A percentile compares a stretch with the other conserved stretches of the same genome.
These are phyloP conservation scores for Pyrus pyrifolia DNA, from an alignment of 306 rosid genomes.

Conservation along the genomic window DNA sequence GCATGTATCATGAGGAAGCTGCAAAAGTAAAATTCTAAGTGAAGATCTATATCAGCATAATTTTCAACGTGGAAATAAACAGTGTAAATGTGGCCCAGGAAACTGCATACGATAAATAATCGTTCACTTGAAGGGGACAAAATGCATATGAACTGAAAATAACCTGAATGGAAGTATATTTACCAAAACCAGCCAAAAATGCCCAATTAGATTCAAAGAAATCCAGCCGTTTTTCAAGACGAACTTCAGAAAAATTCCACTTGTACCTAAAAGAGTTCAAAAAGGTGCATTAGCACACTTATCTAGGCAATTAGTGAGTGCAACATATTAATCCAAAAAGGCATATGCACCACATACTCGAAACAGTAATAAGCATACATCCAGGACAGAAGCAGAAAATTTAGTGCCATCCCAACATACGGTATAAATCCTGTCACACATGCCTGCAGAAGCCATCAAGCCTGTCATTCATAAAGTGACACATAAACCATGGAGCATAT, in stretches of 20 bases:
- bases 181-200: constrained; percentile 95
- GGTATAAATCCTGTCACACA: constrained; percentile 80
- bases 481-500: not conserved
- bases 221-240: constrained; percentile 70
- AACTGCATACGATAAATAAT: not conserved
- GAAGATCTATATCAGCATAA: not conserved
- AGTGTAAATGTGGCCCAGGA: not conserved
- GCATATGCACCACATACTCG: constrained; percentile 57
- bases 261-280: constrained; percentile 50
- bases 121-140: not conserved
- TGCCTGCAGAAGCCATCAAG: constrained; percentile 46
- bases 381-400: constrained; percentile 83
- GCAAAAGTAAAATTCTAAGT: not conserved
- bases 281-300: constrained; percentile 2
- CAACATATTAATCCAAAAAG: constrained; percentile 13
- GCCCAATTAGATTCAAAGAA: constrained; percentile 90
- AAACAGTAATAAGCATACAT: constrained; percentile 96
- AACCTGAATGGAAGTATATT: constrained; percentile 1
- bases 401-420: constrained; percentile 66
- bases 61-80: not conserved
- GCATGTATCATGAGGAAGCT: not conserved
- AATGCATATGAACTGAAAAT: constrained; percentile 10
- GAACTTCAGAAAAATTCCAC: constrained; percentile 79
- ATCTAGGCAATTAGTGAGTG: constrained; percentile 4
- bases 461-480: constrained; percentile 6